Percentiles rank a stretch among this genome's conserved stretches.
phyloP scores from a whole-genome alignment of 805 yeast species.

The Millerozyma acaciae region DNA sequence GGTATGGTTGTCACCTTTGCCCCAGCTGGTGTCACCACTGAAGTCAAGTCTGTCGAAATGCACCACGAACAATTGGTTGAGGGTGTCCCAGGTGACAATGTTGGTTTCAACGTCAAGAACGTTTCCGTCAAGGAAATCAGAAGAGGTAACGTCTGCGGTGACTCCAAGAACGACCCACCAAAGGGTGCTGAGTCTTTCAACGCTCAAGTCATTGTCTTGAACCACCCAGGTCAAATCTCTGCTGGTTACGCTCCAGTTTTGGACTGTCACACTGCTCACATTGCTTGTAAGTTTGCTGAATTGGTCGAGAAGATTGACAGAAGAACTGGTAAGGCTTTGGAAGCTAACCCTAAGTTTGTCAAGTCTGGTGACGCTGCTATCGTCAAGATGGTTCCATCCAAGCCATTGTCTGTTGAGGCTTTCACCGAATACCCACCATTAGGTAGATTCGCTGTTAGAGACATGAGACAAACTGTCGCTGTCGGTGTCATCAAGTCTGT shows the following conservation, averaged over 20 bases:
- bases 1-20: constrained; percentile 89
- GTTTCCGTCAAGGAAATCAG: constrained; percentile 85
- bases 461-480: constrained; percentile 99
- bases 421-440: constrained; percentile 44
- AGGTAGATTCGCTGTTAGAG: constrained; percentile 74
- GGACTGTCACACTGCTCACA: constrained; percentile 92
- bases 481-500: constrained; percentile 94
- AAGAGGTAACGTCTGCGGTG: constrained; percentile 92
- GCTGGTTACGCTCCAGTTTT: constrained; percentile 90
- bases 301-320: constrained; percentile 83
- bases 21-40: constrained; percentile 88
- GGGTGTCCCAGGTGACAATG: constrained; percentile 90
- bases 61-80: constrained; percentile 77
- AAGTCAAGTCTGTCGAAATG: constrained; percentile 86
- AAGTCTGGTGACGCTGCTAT: constrained; percentile 39
- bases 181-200: constrained; percentile 73
- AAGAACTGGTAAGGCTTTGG: constrained; percentile 46
- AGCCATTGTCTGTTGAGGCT: constrained; percentile 44
- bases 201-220: constrained; percentile 82
- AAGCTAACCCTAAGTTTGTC: constrained; percentile 31
- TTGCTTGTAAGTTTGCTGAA: constrained; percentile 82
- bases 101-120: constrained; percentile 87
- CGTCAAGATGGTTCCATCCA: constrained; percentile 41
- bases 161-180: constrained; percentile 87
- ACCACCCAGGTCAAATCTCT: constrained; percentile 90